Evolutionary conservation across 1,139 yeast species (phyloP), one percentile per base, ranked within the genome.

Genomic region (Suhomyces atakaporum): DNA sequence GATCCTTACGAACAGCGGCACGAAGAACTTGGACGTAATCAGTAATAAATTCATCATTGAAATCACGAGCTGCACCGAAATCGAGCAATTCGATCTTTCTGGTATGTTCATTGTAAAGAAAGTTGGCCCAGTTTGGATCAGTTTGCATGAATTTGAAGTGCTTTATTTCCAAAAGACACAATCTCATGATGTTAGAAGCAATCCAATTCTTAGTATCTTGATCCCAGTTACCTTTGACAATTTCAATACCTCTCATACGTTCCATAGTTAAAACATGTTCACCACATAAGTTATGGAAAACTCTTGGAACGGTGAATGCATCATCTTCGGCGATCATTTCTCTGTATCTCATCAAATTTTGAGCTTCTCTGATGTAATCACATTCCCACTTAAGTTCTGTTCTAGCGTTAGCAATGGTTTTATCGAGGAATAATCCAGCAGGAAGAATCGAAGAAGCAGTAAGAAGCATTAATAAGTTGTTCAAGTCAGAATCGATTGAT

Each of bases 121-220:
- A 94, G 60, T 92, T 92, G 34, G 98, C 97, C 98, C 98, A 94
- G 63, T 92, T 92, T 31, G 99, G 99, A 63, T 92, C 99, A 1
- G 98, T 90, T 64, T 92, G 99, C 99, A 92, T 92, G 63, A 84
- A 92, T 53, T 76, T 77, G 68, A 84, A 90, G 49, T 77, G 69
- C 21, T 88, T 88, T 54, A 94, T 84, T 62, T 92, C 99, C 49
- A 77, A 69, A 34, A 92, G 68, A 54, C 97, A 89, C 31, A 92
- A 71, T 46, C 88, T 75, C 96, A 94, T 85, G 42, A 92, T 81
- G 51, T 84, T 77, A 7, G 88, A 77, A 9, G 96, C 95, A 42
- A 92, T 83, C 79, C 84, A 84, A 61, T 90, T 72, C 44, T 76
- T 82, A 12, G 85, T 78, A 12, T 75, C 78, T 62, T 88, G 96